Evolutionary conservation across 768 basidiomycete genomes (phyloP), one percentile per base, ranked within the genome.

Genomic region (Rhodotorula paludigena): DNA sequence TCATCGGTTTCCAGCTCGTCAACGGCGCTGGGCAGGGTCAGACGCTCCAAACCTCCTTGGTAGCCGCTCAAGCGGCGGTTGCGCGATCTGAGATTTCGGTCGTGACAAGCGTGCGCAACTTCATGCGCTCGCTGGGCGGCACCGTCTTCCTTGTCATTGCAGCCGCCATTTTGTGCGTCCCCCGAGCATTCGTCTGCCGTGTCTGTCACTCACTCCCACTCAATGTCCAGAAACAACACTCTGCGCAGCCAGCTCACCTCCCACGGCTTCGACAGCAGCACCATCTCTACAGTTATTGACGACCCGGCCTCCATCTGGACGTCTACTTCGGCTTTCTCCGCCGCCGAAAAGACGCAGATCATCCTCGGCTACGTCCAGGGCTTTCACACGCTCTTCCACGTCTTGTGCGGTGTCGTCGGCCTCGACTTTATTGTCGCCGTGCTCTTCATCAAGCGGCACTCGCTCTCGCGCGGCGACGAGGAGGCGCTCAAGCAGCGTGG

Each of bases 51-150:
- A 60, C 62, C 35, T 87, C 85, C 0, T 88, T 86, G 0, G 84
- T 88, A 12, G 86, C 86, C 0, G 85, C 84, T 12, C 89, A 90
- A 75, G 87, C 87, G 0, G 85, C 86, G 33, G 88, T 89, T 1
- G 77, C 83, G 0, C 79, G 88, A 45, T 81, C 81, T 47, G 88
- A 90, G 67, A 88, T 89, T 87, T 86, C 86, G 2, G 86, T 87
- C 15, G 87, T 89, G 0, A 89, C 88, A 0, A 85, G 84, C 0
- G 82, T 85, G 62, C 81, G 86, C 56, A 87, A 86, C 74, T 88
- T 89, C 70, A 80, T 88, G 56, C 82, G 88, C 23, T 79, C 85
- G 61, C 79, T 89, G 6, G 89, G 88, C 28, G 88, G 88, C 25
- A 86, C 88, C 0, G 74, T 90, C 5, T 81, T 84, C 8, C 81